Percentiles rank a stretch among this genome's conserved stretches.
These are phyloP conservation scores for Cryomyces minteri DNA, from an alignment of 495 filamentous ascomycete genomes.

Conservation along the genomic window DNA sequence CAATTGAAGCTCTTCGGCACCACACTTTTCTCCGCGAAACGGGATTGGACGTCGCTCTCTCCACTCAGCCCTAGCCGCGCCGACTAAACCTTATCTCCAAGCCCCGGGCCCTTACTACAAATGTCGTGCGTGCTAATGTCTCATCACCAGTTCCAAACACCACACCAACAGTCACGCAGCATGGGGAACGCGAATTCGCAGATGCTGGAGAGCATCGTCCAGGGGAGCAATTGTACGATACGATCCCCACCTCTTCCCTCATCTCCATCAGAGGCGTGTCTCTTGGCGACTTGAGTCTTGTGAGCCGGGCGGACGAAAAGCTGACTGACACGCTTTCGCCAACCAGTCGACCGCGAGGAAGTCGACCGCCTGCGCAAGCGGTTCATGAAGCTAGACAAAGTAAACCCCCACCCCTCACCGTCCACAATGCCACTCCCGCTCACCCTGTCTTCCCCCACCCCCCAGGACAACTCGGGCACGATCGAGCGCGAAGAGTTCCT, in stretches of 20 bases:
- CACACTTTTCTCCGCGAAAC: too few species aligned
- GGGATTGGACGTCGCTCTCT: too few species aligned
- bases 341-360: constrained; percentile 82
- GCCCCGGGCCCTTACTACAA: too few species aligned
- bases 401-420: constrained; percentile 16
- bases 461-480: constrained; percentile 86
- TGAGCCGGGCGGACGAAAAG: too few species aligned
- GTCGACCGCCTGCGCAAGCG: constrained; percentile 88
- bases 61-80: too few species aligned
- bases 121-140: too few species aligned
- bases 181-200: constrained; percentile 73
- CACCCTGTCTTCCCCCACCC: background rate
- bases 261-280: background rate
- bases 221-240: constrained; percentile 77
- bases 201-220: constrained; percentile 88
- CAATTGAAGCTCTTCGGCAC: too few species aligned
- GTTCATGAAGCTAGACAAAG: constrained; percentile 99
- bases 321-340: background rate
- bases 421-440: background rate
- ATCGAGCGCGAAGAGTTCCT: constrained; percentile 99
- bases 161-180: constrained; percentile 1
- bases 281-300: too few species aligned
- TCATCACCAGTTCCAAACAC: too few species aligned
- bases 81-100: too few species aligned
- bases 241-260: constrained; percentile 1